Base-by-base conservation (phyloP, 2,329 filamentous ascomycete species). In the Juglanconis juglandina region DNA sequence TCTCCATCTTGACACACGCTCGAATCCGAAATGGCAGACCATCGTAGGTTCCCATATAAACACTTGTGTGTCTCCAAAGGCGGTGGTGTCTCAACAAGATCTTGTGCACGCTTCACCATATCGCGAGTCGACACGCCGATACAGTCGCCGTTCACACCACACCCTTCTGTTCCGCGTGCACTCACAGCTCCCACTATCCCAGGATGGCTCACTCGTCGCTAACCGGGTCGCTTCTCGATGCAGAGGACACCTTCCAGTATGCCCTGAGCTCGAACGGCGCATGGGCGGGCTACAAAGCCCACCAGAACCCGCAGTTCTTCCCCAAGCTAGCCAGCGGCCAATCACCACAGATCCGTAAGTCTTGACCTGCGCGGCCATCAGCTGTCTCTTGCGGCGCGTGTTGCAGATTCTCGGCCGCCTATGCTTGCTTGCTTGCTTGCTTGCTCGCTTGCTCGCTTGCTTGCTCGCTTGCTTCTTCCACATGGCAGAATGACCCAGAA, bases 301-400 rank as follows among this genome's bases (percentile, higher is more conserved):
- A 85, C 64, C 80, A 86, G 68, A 85, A 92, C 65, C 89, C 90
- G 1, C 79, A 85, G 14, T 87, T 91, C 76, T 92, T 94, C 76
- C 77, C 83, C 51, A 84, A 81, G 61, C 80, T 91, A 54, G 85
- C 87, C 34, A 78, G 79, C 63, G 88, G 88, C 64, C 90, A 94
- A 73, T 75, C 81, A 1, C 87, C 87, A 9, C 76, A 81, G 63
- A 86, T 88, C 64, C 81, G 81, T 84, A 73, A 69, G 80, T 76
- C n/a, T 6, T 37, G 33, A 24, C n/a, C n/a, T n/a, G 7, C n/a
- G n/a, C 11, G 3, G 49, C 32, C 30, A 53, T 48, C 37, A 48
- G 46, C 46, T 47, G n/a, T 41, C 44, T 47, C 34, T 46, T 58
- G 30, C n/a, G 44, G 10, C n/a, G 39, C 39, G n/a, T 42, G 39